Evolutionary conservation across 108 stramenopile genomes (phyloP).

Genomic region (Cyclotella distinguenda): DNA sequence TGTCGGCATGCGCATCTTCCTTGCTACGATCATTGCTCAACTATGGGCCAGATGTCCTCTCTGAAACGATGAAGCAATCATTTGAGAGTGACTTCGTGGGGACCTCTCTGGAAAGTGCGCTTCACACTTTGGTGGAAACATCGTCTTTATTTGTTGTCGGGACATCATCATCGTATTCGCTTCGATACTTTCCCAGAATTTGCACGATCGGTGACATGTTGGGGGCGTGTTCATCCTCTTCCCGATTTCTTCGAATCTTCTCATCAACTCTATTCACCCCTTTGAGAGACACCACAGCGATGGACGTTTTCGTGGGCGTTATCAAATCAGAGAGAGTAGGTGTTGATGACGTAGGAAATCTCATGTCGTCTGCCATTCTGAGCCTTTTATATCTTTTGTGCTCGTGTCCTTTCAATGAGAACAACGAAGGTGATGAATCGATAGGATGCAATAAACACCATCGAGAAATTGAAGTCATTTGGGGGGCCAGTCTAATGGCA

Average conservation of each 20-base stretch:
- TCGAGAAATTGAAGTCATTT: slow-evolving; percentile 1
- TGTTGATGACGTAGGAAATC: not conserved
- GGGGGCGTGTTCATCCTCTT: slow-evolving; percentile 16
- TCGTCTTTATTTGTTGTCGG: not conserved
- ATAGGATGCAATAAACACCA: too few relatives aligned
- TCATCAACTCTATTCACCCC: slow-evolving; percentile 6
- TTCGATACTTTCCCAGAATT: slow-evolving; percentile 22
- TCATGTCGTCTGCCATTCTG: slow-evolving; percentile 13
- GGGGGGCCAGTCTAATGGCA: not conserved
- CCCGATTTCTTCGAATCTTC: not conserved
- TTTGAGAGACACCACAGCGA: slow-evolving; percentile 4
- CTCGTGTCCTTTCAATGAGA: not conserved
- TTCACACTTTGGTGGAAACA: slow-evolving; percentile 16
- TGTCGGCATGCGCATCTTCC: slow-evolving; percentile 35
- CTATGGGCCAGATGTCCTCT: slow-evolving; percentile 30
- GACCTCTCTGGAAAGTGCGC: slow-evolving; percentile 20
- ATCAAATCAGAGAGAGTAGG: not conserved
- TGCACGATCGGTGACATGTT: slow-evolving; percentile 36
- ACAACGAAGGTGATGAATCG: too few relatives aligned
- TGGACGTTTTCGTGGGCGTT: slow-evolving; percentile 12
- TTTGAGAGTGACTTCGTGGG: slow-evolving; percentile 21
- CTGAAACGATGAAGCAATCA: slow-evolving; percentile 25
- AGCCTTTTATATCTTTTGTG: not conserved
- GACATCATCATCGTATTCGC: slow-evolving; percentile 1
- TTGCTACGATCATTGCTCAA: slow-evolving; percentile 38